Evolutionary conservation across 2,329 filamentous ascomycete species (phyloP), one percentile per base, ranked within the genome.

Genomic region (Colletotrichum sp.): DNA sequence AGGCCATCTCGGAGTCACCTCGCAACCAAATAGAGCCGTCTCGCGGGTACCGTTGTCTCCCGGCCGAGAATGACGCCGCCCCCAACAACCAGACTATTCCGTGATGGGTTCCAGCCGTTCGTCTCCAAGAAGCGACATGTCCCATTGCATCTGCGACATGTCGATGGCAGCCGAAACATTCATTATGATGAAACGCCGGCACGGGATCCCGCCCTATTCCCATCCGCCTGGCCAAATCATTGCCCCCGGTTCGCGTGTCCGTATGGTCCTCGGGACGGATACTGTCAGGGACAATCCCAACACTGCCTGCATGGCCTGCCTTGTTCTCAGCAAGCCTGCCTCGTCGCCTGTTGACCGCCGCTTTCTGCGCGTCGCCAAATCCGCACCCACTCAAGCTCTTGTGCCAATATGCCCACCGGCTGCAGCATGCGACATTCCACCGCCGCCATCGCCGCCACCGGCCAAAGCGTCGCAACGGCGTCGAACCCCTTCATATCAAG

Each of bases 401-500:
- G 32, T 26, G 13, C 10, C 21, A 6, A 12, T 58, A 21, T 60
- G 24, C 64, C 18, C 36, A 36, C 62, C 55, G 30, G 12, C 58
- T 30, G 64, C 70, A 67, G 69, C 38, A 62, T 60, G 70, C 70
- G 58, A 69, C 70, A 69, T 73, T 65, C 64, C 61, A 65, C 58
- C 58, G 65, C 65, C 64, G 70, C 64, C 61, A 60, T 43, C 58
- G 65, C 65, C 64, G 70, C 70, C 73, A 73, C 70, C 43, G 43
- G 21, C 65, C 73, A 65, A 73, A 73, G 73, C 73, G 73, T 69
- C 26, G 43, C 64, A 76, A 69, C 58, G 70, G 70, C 70, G 70
- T 60, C 36, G 28, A 48, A 55, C 70, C 65, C 65, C 72, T 75
- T 75, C 64, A 55, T 48, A 48, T 76, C 15, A 36, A 26, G 65